These are phyloP conservation scores for Spergularia marina DNA, from an alignment of 148 eudicot genomes.

Conservation along the genomic window DNA sequence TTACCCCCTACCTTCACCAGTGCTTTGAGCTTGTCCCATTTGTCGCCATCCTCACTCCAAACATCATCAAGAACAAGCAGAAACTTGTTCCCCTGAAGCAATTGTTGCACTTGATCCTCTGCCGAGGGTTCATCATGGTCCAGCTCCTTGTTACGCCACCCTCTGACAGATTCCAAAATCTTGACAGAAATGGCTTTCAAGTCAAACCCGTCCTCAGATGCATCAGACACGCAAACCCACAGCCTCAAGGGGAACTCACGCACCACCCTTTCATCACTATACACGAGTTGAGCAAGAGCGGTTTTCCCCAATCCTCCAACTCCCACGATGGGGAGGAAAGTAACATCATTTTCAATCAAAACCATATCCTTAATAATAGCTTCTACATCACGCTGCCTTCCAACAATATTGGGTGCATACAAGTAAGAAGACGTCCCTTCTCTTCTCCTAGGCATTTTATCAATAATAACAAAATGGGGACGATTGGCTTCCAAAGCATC, in stretches of 20 bases:
- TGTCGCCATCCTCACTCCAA: background rate
- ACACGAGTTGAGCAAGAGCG: slow-evolving; percentile 15
- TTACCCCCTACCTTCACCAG: background rate
- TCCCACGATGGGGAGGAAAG: slow-evolving; percentile 9
- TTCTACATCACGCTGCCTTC: slow-evolving; percentile 10
- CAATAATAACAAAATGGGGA: background rate
- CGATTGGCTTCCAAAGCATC: background rate
- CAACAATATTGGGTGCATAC: slow-evolving; percentile 6
- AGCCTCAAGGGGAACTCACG: background rate
- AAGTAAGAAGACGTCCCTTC: slow-evolving; percentile 13
- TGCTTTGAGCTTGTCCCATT: background rate
- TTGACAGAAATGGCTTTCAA: background rate
- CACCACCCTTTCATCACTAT: background rate
- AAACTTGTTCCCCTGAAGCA: background rate
- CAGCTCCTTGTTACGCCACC: background rate
- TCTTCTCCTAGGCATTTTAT: background rate
- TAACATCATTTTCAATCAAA: background rate
- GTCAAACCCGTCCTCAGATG: background rate
- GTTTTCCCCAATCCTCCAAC: slow-evolving; percentile 28
- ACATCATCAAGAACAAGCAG: slow-evolving; percentile 17
- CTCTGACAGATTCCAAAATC: background rate
- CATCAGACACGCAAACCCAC: slow-evolving; percentile 24
- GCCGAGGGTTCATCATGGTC: background rate
- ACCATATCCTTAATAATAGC: background rate
- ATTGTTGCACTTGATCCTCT: background rate